Evolutionary conservation across 2,329 filamentous ascomycete species (phyloP).

Genomic region (Hypoxylon sp.): DNA sequence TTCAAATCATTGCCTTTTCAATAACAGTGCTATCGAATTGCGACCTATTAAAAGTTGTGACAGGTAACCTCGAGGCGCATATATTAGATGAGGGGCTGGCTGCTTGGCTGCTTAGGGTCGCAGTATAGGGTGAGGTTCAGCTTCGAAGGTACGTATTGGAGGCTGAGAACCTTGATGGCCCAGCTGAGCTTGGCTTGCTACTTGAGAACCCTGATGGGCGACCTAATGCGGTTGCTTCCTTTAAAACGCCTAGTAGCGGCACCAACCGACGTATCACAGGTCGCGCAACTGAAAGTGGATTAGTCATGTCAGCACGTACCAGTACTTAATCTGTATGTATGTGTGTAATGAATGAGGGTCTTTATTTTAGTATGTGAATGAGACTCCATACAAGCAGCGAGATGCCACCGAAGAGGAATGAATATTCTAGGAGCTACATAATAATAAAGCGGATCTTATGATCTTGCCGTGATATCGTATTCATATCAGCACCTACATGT

Average conservation of each 20-base stretch:
- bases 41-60: not conserved
- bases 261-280: constrained; percentile 40
- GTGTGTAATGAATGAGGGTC: constrained; percentile 1
- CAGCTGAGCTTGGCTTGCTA: constrained; percentile 28
- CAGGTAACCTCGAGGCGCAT: not conserved
- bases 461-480: not conserved
- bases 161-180: constrained; percentile 46
- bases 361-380: constrained; percentile 1
- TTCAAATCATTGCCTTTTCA: not conserved
- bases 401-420: constrained; percentile 23
- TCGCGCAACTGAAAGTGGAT: constrained; percentile 11
- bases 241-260: constrained; percentile 25
- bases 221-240: constrained; percentile 28
- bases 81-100: constrained; percentile 7
- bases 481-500: not conserved
- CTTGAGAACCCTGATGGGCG: constrained; percentile 50
- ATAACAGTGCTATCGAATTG: not conserved
- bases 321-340: constrained; percentile 14
- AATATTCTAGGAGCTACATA: not conserved
- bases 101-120: constrained; percentile 3
- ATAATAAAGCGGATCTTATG: not conserved
- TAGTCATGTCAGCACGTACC: constrained; percentile 17
- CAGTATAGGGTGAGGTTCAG: constrained; percentile 27
- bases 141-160: constrained; percentile 40
- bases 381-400: constrained; percentile 6